Evolutionary conservation across 768 basidiomycete species (phyloP), one percentile per base, ranked within the genome.

Genomic region (Auricularia sp.): DNA sequence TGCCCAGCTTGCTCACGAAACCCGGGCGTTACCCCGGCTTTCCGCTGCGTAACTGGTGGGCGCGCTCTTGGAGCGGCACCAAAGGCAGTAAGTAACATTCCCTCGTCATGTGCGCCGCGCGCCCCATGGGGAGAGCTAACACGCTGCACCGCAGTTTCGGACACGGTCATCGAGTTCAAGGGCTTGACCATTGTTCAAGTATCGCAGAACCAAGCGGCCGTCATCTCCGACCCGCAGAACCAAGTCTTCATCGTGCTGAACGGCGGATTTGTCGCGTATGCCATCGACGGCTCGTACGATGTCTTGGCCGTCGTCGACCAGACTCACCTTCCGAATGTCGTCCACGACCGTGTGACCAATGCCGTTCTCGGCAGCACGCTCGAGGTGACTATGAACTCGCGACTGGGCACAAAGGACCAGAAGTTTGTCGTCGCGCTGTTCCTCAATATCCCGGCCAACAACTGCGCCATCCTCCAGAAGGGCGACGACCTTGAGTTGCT

Each of bases 131-230:
- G 8, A n/a, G n/a, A 62, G 29, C 51, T 62, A 7, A 3, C 7
- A 64, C 63, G 37, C 54, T 63, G 42, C 16, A 6, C 39, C 39
- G 39, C 56, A 90, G 89, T 92, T 56, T 90, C 90, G 11, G 90
- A 92, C 69, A 87, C 90, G 1, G 88, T 90, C 29, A 86, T 92
- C 59, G 84, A 87, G 67, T 92, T 92, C 73, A 81, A 85, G 61
- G 91, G 91, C 62, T 76, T 93, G 66, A 90, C 88, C 0, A 80
- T 89, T n/a, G 90, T 93, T 0, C 91, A 93, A 71, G 92, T 92
- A 24, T 89, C 89, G 0, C 91, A 92, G 77, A 93, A 93, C 70
- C 85, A 87, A 65, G 65, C 68, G 4, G 69, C 69, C 35, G 69
- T 70, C 37, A 61, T 70, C 16, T 58, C 42, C 65, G 72, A 72